These are phyloP conservation scores for Ochetophila trinervis DNA, from an alignment of 306 rosid genomes.

Conservation along the genomic window DNA sequence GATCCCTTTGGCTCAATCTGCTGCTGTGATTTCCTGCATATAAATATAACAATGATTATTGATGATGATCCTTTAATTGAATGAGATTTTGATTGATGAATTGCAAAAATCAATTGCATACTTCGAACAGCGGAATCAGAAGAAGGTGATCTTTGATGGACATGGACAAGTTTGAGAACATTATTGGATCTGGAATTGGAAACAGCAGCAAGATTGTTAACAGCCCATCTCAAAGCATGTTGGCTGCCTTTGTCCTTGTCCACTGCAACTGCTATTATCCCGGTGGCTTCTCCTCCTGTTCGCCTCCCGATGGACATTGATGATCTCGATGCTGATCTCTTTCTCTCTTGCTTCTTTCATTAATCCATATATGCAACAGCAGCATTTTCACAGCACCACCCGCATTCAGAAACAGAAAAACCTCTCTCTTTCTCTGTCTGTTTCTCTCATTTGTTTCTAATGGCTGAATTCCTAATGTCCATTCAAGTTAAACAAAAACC, in stretches of 20 bases:
- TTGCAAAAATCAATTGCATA: too few relatives aligned
- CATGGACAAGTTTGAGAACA: conserved; percentile 32
- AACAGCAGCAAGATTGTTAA: conserved; percentile 15
- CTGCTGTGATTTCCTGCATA: not conserved
- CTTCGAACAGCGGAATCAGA: not conserved
- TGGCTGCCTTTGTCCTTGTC: conserved; percentile 28
- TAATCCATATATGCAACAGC: too few relatives aligned
- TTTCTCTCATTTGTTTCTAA: too few relatives aligned
- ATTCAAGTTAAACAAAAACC: too few relatives aligned
- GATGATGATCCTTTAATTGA: not conserved
- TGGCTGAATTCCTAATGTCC: too few relatives aligned
- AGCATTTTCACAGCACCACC: too few relatives aligned
- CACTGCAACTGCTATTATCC: conserved; percentile 34
- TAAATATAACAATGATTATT: not conserved
- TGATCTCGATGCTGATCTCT: too few relatives aligned
- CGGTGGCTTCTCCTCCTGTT: not conserved
- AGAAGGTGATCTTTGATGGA: conserved; percentile 6
- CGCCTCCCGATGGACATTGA: too few relatives aligned
- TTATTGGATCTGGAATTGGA: not conserved
- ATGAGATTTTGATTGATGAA: too few relatives aligned
- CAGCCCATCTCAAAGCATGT: conserved; percentile 35
- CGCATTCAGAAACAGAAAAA: too few relatives aligned
- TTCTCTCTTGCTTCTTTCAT: too few relatives aligned
- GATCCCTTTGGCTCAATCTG: conserved; percentile 7
- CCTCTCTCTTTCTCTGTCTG: too few relatives aligned